phyloP scores from a whole-genome alignment of 1,284 basidiomycete genomes.

The Ustilago vetiveriae region DNA sequence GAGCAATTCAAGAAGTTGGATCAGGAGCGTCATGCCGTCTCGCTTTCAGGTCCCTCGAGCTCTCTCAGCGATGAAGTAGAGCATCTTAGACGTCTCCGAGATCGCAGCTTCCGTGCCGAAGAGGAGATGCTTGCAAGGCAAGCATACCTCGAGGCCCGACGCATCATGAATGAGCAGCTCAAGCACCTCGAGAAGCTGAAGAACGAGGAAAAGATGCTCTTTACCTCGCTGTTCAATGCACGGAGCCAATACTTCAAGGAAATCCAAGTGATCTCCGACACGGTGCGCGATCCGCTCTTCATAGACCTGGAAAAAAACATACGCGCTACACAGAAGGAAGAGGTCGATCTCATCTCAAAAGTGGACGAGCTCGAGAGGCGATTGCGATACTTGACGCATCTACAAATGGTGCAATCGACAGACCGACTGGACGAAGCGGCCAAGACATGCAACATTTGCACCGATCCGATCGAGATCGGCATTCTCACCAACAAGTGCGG shows the following conservation, averaged over 20 bases:
- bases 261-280: slow-evolving; percentile 61
- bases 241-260: slow-evolving; percentile 60
- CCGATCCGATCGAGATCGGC: slow-evolving; percentile 56
- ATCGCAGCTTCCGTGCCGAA: slow-evolving; percentile 20
- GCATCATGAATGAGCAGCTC: slow-evolving; percentile 40
- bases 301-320: slow-evolving; percentile 32
- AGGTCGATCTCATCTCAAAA: slow-evolving; percentile 25
- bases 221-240: slow-evolving; percentile 54
- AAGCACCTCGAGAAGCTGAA: slow-evolving; percentile 45
- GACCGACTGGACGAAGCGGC: slow-evolving; percentile 41
- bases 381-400: slow-evolving; percentile 56
- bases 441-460: slow-evolving; percentile 60
- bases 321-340: slow-evolving; percentile 37
- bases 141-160: slow-evolving; percentile 22
- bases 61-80: slow-evolving; percentile 32
- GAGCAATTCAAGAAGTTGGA: slow-evolving; percentile 56
- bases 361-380: slow-evolving; percentile 50
- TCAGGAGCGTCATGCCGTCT: slow-evolving; percentile 35
- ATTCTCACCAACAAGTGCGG: slow-evolving; percentile 60
- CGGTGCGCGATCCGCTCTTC: slow-evolving; percentile 55
- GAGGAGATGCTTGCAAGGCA: slow-evolving; percentile 35
- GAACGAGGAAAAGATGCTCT: slow-evolving; percentile 36
- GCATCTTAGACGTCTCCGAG: slow-evolving; percentile 33
- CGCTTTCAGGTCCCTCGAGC: slow-evolving; percentile 3
- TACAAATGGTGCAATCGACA: slow-evolving; percentile 52